These are phyloP conservation scores for Kwoniella europaea DNA, from an alignment of 768 basidiomycete genomes.

Conservation along the genomic window DNA sequence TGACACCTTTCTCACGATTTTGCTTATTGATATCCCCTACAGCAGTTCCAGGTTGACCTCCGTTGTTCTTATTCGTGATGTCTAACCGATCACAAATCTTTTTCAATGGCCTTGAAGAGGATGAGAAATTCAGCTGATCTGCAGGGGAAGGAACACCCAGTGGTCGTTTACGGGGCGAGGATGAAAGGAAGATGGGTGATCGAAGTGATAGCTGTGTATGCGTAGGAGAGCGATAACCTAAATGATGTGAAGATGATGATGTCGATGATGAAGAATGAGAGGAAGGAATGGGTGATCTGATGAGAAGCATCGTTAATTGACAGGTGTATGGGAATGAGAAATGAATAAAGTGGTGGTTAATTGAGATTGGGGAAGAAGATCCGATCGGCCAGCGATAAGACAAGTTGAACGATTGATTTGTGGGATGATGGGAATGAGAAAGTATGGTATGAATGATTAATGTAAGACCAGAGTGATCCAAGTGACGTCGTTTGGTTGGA, in stretches of 20 bases:
- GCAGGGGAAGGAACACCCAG: slow-evolving; percentile 1
- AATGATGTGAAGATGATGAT: neutral
- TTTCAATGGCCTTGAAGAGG: slow-evolving; percentile 1
- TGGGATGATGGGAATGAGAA: neutral
- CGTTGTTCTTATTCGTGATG: neutral
- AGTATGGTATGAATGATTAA: slow-evolving; percentile 2
- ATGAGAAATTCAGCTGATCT: slow-evolving; percentile 1
- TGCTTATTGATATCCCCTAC: neutral
- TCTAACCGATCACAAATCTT: slow-evolving; percentile 3
- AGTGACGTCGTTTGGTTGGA: slow-evolving; percentile 6
- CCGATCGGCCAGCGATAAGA: neutral
- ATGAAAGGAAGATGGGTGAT: slow-evolving; percentile 20
- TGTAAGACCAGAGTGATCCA: neutral
- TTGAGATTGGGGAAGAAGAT: neutral
- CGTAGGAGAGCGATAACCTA: neutral
- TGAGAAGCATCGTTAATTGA: neutral
- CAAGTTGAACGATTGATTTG: neutral
- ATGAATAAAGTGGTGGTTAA: neutral
- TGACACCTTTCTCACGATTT: slow-evolving; percentile 9
- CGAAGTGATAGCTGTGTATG: slow-evolving; percentile 7
- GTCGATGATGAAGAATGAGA: neutral
- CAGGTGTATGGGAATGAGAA: neutral
- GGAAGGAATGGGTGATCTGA: slow-evolving; percentile 4
- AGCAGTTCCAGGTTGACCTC: neutral
- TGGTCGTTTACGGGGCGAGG: slow-evolving; percentile 3